A percentile compares a stretch with the other conserved stretches of the same genome.
These are phyloP conservation scores for Aspergillus tubingensis DNA, from an alignment of 2,329 filamentous ascomycete genomes.

Conservation along the genomic window DNA sequence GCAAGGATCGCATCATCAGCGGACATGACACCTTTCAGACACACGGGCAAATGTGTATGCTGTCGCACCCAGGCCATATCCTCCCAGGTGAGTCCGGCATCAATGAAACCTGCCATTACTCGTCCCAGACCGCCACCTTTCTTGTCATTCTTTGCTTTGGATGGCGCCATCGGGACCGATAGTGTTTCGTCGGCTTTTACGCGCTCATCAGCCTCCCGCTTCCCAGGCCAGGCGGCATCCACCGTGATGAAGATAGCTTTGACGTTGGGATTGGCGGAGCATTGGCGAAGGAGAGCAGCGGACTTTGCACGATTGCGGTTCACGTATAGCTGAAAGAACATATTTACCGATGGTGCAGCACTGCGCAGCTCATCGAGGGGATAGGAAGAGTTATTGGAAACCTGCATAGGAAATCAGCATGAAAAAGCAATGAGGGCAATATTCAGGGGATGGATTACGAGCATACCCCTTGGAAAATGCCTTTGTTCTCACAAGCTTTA, in stretches of 20 bases:
- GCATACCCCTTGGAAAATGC: constrained; percentile 58
- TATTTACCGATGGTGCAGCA: constrained; percentile 43
- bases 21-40: constrained; percentile 60
- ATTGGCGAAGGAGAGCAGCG: constrained; percentile 47
- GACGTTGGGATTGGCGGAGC: constrained; percentile 45
- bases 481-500: constrained; percentile 51
- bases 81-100: constrained; percentile 55
- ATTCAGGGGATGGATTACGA: neutral
- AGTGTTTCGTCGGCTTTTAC: constrained; percentile 50
- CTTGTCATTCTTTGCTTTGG: constrained; percentile 51
- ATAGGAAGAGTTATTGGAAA: constrained; percentile 64
- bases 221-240: constrained; percentile 56
- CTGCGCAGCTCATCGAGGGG: constrained; percentile 56
- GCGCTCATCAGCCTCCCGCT: constrained; percentile 60
- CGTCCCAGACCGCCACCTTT: constrained; percentile 57
- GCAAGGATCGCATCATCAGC: constrained; percentile 58
- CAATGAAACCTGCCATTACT: constrained; percentile 56
- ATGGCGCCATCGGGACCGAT: constrained; percentile 47
- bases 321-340: constrained; percentile 60
- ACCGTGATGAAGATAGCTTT: constrained; percentile 56
- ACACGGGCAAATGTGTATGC: constrained; percentile 53
- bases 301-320: constrained; percentile 54
- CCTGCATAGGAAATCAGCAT: constrained; percentile 24
- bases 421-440: neutral
- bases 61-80: constrained; percentile 57